Conservation (phyloP, 2,329 filamentous ascomycete species). For the Penicillium rolfsii region DNA sequence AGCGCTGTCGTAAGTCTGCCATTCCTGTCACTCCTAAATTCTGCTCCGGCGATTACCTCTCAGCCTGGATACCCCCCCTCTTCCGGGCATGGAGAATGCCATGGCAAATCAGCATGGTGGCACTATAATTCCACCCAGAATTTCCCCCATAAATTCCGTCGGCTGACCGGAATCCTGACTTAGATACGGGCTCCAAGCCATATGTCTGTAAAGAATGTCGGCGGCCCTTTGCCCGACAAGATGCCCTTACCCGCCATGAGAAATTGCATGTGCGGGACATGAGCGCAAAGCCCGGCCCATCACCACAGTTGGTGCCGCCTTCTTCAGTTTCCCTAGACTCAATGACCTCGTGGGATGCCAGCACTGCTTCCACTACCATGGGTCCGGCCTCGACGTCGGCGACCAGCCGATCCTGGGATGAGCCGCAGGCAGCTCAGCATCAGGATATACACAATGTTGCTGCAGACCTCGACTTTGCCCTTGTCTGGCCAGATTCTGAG, state of each 20-base stretch:
- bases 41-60: background rate
- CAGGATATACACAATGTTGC: slow-evolving; percentile 30
- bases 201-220: slow-evolving; percentile 48
- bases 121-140: background rate
- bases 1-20: slow-evolving; percentile 45
- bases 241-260: slow-evolving; percentile 51
- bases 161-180: slow-evolving; percentile 25
- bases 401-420: slow-evolving; percentile 32
- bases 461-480: slow-evolving; percentile 44
- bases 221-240: slow-evolving; percentile 49
- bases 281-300: slow-evolving; percentile 25
- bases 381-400: slow-evolving; percentile 22
- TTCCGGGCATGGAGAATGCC: background rate
- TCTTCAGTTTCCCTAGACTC: slow-evolving; percentile 26
- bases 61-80: background rate
- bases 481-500: slow-evolving; percentile 53
- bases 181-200: slow-evolving; percentile 49
- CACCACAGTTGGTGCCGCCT: slow-evolving; percentile 14
- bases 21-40: background rate
- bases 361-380: slow-evolving; percentile 26
- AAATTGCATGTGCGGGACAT: slow-evolving; percentile 44
- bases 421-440: slow-evolving; percentile 26
- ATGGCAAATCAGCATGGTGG: background rate
- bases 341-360: slow-evolving; percentile 32
- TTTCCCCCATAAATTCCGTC: slow-evolving; percentile 8